These are phyloP conservation scores for Adansonia digitata DNA, from an alignment of 345 rosid species.

Conservation along the genomic window DNA sequence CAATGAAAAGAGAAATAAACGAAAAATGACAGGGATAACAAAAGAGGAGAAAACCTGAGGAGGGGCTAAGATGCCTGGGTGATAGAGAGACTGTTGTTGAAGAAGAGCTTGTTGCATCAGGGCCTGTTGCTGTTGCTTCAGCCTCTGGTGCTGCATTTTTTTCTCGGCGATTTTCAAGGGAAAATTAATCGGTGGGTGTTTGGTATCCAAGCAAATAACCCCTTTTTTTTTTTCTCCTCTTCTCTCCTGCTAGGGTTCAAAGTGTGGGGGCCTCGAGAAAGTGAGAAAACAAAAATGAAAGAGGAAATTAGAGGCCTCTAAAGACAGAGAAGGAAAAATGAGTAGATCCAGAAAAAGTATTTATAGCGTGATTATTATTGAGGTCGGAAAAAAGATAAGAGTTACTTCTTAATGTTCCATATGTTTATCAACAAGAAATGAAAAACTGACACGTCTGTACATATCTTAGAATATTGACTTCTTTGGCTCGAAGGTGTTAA, in stretches of 20 bases:
- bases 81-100: conserved; percentile 92
- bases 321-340: not conserved
- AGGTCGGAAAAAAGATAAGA: not conserved
- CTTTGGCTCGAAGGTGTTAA: too few relatives aligned
- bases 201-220: conserved; percentile 27
- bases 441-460: not conserved
- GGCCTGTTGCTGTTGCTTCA: conserved; percentile 81
- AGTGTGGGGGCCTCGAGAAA: conserved; percentile 11
- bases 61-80: conserved; percentile 87
- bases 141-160: conserved; percentile 79
- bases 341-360: conserved; percentile 16
- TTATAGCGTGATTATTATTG: conserved; percentile 20
- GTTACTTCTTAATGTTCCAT: not conserved
- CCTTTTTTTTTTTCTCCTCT: not conserved
- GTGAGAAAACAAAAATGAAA: not conserved
- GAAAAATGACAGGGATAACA: conserved; percentile 7
- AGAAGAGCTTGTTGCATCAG: conserved; percentile 96
- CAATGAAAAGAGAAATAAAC: not conserved
- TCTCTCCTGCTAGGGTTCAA: conserved; percentile 12
- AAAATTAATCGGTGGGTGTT: conserved; percentile 10
- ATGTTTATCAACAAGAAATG: not conserved
- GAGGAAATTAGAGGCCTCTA: not conserved
- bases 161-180: conserved; percentile 14
- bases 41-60: conserved; percentile 56
- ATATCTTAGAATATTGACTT: too few relatives aligned